These are phyloP conservation scores for Amanita phalloides DNA, from an alignment of 768 basidiomycete genomes.

Conservation along the genomic window DNA sequence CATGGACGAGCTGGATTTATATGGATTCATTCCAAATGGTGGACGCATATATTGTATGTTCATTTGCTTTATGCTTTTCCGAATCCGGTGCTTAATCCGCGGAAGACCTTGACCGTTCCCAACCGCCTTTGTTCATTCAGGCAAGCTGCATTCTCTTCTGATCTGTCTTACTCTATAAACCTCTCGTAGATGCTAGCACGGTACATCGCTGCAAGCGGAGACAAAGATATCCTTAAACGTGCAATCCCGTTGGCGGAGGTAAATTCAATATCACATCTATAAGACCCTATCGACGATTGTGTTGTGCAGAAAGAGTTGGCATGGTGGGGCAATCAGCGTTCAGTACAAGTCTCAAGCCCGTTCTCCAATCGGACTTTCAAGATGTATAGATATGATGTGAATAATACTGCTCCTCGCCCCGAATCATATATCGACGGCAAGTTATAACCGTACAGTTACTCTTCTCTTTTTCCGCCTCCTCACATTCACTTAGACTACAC, in stretches of 20 bases:
- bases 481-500: constrained; percentile 45
- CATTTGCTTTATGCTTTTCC: constrained; percentile 5
- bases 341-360: constrained; percentile 55
- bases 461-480: background rate
- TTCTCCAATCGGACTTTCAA: constrained; percentile 55
- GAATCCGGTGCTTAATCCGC: background rate
- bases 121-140: constrained; percentile 83
- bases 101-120: constrained; percentile 78
- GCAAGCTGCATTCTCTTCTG: constrained; percentile 22
- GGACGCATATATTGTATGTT: constrained; percentile 76
- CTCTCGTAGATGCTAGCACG: constrained; percentile 67
- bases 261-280: constrained; percentile 7
- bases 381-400: constrained; percentile 67
- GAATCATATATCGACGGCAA: constrained; percentile 66
- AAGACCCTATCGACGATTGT: background rate
- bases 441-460: constrained; percentile 10
- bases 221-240: constrained; percentile 62
- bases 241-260: constrained; percentile 84
- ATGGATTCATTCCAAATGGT: constrained; percentile 93
- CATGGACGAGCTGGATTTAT: constrained; percentile 79
- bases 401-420: constrained; percentile 79
- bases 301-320: constrained; percentile 53
- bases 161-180: background rate
- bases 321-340: constrained; percentile 79
- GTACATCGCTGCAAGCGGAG: constrained; percentile 67